Conservation (phyloP, 331 rosid species). For the Spiraea crenata region DNA sequence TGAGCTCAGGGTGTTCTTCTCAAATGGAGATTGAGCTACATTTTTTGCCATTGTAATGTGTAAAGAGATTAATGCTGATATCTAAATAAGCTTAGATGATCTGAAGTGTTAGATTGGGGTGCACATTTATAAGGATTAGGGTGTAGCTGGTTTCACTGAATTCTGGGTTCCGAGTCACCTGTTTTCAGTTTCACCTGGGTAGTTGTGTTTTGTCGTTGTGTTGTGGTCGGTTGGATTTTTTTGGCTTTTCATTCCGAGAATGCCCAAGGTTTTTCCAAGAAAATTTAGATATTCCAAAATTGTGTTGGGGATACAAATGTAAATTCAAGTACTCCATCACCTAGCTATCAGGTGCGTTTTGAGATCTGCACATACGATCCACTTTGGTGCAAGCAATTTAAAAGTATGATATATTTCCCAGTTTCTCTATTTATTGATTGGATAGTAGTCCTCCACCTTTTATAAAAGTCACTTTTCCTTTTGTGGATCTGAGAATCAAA, state of each 20-base stretch:
- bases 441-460: neutral
- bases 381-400: neutral
- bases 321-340: neutral
- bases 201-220: neutral
- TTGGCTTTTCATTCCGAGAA: slow-evolving; percentile 16
- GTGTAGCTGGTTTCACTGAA: slow-evolving; percentile 55
- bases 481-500: slow-evolving; percentile 10
- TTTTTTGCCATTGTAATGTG: slow-evolving; percentile 50
- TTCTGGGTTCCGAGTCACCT: slow-evolving; percentile 32
- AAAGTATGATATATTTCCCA: neutral
- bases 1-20: slow-evolving; percentile 45
- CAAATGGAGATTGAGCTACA: slow-evolving; percentile 50
- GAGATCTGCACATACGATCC: slow-evolving; percentile 19
- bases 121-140: slow-evolving; percentile 43
- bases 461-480: slow-evolving; percentile 4
- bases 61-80: neutral
- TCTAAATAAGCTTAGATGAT: slow-evolving; percentile 31
- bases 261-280: slow-evolving; percentile 23
- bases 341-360: neutral
- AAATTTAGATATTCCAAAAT: neutral
- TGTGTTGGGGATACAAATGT: slow-evolving; percentile 2
- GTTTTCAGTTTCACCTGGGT: slow-evolving; percentile 37
- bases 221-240: slow-evolving; percentile 27
- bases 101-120: slow-evolving; percentile 12
- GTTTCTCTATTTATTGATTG: no score